Evolutionary conservation across 768 basidiomycete genomes (phyloP), one percentile per base, ranked within the genome.

Genomic region (Kwoniella botswanensis): DNA sequence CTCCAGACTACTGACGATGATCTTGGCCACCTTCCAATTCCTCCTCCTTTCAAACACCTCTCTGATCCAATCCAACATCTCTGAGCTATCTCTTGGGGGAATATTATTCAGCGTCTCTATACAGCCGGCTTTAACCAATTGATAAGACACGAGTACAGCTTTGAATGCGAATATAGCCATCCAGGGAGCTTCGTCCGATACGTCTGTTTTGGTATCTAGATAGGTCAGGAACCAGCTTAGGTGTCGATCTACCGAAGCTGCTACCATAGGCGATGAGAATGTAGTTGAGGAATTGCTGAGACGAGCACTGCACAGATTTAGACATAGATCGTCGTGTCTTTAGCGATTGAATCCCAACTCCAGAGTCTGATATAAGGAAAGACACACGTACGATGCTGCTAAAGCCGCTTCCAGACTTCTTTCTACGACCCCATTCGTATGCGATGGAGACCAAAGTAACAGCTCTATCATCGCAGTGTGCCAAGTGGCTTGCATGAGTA

Each of bases 371-470:
- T 26, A 26, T 26, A 26, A 26, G 26, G 26, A 26, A 26, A 26
- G 26, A 26, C 26, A 26, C 26, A 26, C 26, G 26, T 46, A 80
- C 79, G 75, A 69, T n/a, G 76, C 77, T 35, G 79, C 79, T 15
- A 80, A 41, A 13, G 76, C 76, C 1, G 75, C 79, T 26, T 80
- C 79, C 13, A 80, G n/a, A 53, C 69, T 73, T 18, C 44, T 35
- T 53, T 80, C 79, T 15, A 80, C 71, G 10, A 80, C 56, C 2
- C 79, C 79, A n/a, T 67, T 63, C 46, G 76, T 80, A 57, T 80
- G 79, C 4, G 79, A 62, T 10, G 73, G 68, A 6, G 66, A 71
- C 79, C 79, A 80, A 0, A 73, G 63, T 3, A 80, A 63, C n/a
- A 74, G 67, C 63, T 80, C 79, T 11, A 78, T 67, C 71, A 78